Evolutionary conservation across 495 filamentous ascomycete genomes (phyloP), one percentile per base, ranked within the genome.

Genomic region (Xylaria scruposa): DNA sequence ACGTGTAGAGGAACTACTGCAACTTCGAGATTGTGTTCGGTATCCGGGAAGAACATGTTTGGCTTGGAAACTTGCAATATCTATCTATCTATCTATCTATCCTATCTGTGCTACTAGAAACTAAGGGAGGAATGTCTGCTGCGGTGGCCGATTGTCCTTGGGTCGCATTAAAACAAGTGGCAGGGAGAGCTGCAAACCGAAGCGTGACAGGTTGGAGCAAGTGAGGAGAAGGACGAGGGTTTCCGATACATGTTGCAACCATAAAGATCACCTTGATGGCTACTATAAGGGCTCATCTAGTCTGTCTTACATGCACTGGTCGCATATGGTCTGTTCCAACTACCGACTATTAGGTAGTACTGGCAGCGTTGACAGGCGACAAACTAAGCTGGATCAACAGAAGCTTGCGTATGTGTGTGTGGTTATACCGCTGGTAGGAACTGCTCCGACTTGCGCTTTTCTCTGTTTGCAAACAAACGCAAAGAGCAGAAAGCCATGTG

Each of bases 161-260:
- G 65, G 4, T 33, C 29, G 49, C 65, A 67, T 67, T 21, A 10
- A 67, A 40, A 26, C 7, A 24, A 29, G 61, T 19, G 64, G 19
- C 65, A 54, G 65, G 65, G 65, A 67, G n/a, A 67, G 65, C 47
- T 67, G 65, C 65, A 67, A 29, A 33, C 13, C 65, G 17, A 67
- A 67, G 47, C n/a, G 49, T 67, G 65, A 56, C 49, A 54, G 29
- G 65, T 56, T 56, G 49, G 65, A 56, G 65, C 65, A 54, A 42
- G 65, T 56, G 65, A 56, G 65, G 65, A 54, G 65, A 67, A 40
- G 60, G 60, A 5, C 60, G 60, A 62, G 36, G 59, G 19, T 21
- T 42, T 31, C 59, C 36, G 31, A 29, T 44, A 46, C 33, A 36
- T 12, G 49, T 42, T 67, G 65, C 49, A 40, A 54, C 64, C 38